These are phyloP conservation scores for Zea mays DNA, from an alignment of 176 grass and related monocot species.

Conservation along the genomic window Zm-B73-REFERENCE-NAM-5.0 NC_050105.1:146913501-146914000, in stretches of 20 bases:
- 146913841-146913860: slow-evolving; percentile 93
- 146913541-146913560: slow-evolving; percentile 4
- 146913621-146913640: slow-evolving; percentile 82
- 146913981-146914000: slow-evolving; percentile 91
- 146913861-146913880: slow-evolving; percentile 83
- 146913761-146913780: slow-evolving; percentile 80
- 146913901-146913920: slow-evolving; percentile 93
- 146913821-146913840: slow-evolving; percentile 82
- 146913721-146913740: slow-evolving; percentile 89
- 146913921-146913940: slow-evolving; percentile 95
- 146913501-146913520: slow-evolving; percentile 12
- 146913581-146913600: slow-evolving; percentile 78
- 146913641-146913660: slow-evolving; percentile 89
- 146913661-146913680: slow-evolving; percentile 77
- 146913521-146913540: slow-evolving; percentile 10
- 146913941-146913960: slow-evolving; percentile 91
- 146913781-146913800: slow-evolving; percentile 56
- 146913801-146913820: slow-evolving; percentile 59
- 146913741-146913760: slow-evolving; percentile 91
- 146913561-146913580: slow-evolving; percentile 92
- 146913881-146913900: slow-evolving; percentile 93
- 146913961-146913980: slow-evolving; percentile 80
- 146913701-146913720: slow-evolving; percentile 81
- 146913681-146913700: slow-evolving; percentile 57
- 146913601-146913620: slow-evolving; percentile 88